Base-by-base conservation (phyloP, 1,284 basidiomycete species). In the Cutaneotrichosporon cavernicola region DNA sequence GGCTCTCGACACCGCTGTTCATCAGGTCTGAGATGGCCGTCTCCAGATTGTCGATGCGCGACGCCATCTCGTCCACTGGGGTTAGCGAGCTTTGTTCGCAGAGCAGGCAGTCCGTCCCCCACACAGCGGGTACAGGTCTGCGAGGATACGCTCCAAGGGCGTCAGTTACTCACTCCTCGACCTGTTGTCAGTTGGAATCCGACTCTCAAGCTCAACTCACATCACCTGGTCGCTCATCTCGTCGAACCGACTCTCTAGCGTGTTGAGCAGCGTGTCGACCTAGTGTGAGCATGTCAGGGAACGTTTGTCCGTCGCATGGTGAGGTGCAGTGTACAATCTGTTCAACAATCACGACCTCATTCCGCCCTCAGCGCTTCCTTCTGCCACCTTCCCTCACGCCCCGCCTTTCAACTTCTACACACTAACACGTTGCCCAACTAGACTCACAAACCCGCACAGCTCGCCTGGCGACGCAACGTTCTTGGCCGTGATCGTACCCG, bases 181-280 rank as follows among this genome's bases (percentile, higher is more conserved):
- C 22, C 75, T 76, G 60, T 30, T 26, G 49, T 56, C 62, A 61
- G 61, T 26, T 14, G 2, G 4, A 16, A 3, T 10, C 36, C 18
- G n/a, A 18, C 13, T 10, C 7, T 40, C 14, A 6, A 46, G 43
- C 18, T 46, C 16, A 22, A 76, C 79, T 72, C 62, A 79, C 79
- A 80, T 61, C 31, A 81, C 71, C 55, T 80, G 75, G 53, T 77
- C 76, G 58, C 76, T 79, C 78, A 79, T 80, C 58, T 78, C 74
- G 61, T 79, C 78, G 38, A 81, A 80, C 14, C 74, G 69, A 55
- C 65, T 70, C 70, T 81, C 78, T 21, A 81, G 67, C 59, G 75
- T 72, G 18, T 72, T 71, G 36, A 81, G 65, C 30, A 80, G 65
- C 21, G 74, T 77, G 64, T 80, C 80, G 21, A 81, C 76, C 80